phyloP scores from a whole-genome alignment of 2,329 filamentous ascomycete species.

The Incumbomyces lentus region DNA sequence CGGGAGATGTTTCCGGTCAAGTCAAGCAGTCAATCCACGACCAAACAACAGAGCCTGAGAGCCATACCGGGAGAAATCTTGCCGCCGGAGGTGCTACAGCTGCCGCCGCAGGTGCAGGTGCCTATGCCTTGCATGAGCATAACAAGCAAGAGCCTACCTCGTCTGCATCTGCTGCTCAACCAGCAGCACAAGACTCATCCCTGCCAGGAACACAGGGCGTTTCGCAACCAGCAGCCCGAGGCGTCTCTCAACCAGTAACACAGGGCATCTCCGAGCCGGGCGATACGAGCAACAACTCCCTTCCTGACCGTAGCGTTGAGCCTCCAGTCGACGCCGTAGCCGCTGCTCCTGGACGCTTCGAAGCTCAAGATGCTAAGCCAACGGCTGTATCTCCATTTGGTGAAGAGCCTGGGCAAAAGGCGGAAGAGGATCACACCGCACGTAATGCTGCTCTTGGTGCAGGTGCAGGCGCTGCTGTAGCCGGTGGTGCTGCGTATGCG shows the following conservation, averaged over 20 bases:
- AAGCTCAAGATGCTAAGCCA: not conserved
- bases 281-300: not conserved
- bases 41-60: slow-evolving; percentile 3
- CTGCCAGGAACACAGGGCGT: not conserved
- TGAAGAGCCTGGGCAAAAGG: not conserved
- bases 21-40: not conserved
- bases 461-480: slow-evolving; percentile 4
- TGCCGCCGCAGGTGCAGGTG: slow-evolving; percentile 10
- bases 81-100: slow-evolving; percentile 7
- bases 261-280: not conserved
- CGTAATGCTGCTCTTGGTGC: slow-evolving; percentile 2
- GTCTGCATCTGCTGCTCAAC: not conserved
- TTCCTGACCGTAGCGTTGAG: not conserved
- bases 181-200: not conserved
- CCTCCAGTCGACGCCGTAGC: not conserved
- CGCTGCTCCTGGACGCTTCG: slow-evolving; percentile 1
- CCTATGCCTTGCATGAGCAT: slow-evolving; percentile 13
- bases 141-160: slow-evolving; percentile 8
- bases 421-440: not conserved
- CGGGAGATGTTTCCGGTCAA: not conserved
- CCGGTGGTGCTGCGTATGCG: slow-evolving; percentile 1
- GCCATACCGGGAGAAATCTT: slow-evolving; percentile 11
- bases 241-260: not conserved
- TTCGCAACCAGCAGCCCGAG: not conserved
- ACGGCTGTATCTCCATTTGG: not conserved